phyloP scores from a whole-genome alignment of 2,329 filamentous ascomycete genomes.

The Sarocladium strictum region DNA sequence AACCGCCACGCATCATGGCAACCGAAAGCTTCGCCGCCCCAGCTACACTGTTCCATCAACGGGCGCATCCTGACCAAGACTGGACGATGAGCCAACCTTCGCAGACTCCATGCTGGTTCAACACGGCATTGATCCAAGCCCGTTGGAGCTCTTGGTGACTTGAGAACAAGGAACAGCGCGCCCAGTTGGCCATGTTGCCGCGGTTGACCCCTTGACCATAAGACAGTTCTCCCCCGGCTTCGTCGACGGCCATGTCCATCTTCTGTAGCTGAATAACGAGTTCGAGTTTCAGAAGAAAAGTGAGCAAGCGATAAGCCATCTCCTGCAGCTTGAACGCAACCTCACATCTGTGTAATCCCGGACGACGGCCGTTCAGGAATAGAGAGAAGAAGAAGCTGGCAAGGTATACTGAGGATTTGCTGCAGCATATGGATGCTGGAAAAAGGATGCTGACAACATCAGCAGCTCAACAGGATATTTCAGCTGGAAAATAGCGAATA shows the following conservation, averaged over 20 bases:
- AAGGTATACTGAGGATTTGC: no score
- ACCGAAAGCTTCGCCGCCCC: background rate
- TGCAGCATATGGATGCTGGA: no score
- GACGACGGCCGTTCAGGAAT: no score
- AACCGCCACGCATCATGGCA: background rate
- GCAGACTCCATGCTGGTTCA: constrained; percentile 27
- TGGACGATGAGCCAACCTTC: constrained; percentile 21
- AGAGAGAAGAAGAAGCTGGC: no score
- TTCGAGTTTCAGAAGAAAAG: no score
- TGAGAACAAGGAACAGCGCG: background rate
- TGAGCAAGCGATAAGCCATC: no score
- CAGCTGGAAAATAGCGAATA: no score
- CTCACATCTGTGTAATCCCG: no score
- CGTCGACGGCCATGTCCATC: constrained; percentile 47
- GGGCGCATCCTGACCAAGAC: constrained; percentile 21
- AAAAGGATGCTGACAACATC: no score
- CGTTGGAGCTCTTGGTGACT: constrained; percentile 20
- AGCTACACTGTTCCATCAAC: constrained; percentile 19
- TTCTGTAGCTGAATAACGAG: constrained; percentile 43
- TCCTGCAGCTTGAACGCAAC: no score
- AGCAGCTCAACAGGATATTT: no score
- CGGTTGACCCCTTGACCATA: constrained; percentile 13
- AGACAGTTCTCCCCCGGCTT: constrained; percentile 39
- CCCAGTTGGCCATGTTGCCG: background rate
- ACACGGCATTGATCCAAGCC: constrained; percentile 27